Base-by-base conservation (phyloP, 345 rosid species). In the Murraya paniculata region DNA sequence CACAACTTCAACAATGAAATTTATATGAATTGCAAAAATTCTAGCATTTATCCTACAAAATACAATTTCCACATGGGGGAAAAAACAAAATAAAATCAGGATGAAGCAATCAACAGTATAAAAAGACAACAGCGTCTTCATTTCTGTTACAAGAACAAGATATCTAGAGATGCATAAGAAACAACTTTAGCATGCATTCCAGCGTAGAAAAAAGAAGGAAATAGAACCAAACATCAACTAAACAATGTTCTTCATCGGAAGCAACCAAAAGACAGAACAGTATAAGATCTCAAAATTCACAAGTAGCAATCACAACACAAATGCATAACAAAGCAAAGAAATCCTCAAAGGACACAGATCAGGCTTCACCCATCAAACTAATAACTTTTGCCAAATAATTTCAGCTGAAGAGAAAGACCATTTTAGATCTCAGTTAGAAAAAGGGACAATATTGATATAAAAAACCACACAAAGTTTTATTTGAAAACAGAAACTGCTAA, bases 1-100 rank as follows among this genome's bases (percentile, higher is more conserved):
- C 30, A 76, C 13, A 72, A 73, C 66, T 58, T 68, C 45, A 24
- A 30, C 25, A 79, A 59, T 33, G 5, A 22, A 71, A 70, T 10
- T 31, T 64, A 64, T 7, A 77, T 71, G 28, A 74, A 79, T 61
- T 13, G 64, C 1, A n/a, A 59, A 61, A 60, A 25, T 28, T 22
- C 66, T 33, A 13, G 60, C 59, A 10, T 25, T 59, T 59, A 53
- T 16, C 27, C 35, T 6, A 24, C 1, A 3, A 60, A 7, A 64
- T 31, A 6, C 22, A 66, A 41, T 35, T 67, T 69, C 35, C 53
- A 79, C 68, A 45, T 16, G 31, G 64, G 1, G 18, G 57, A 74
- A 78, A 31, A 48, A 45, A 22, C 9, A 25, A 38, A 58, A 73
- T 25, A 61, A 56, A 27, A 38, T 70, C 65, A 39, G 38, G 24